phyloP scores from a whole-genome alignment of 148 eudicot species.

The Amaranthus hypochondriacus region DNA sequence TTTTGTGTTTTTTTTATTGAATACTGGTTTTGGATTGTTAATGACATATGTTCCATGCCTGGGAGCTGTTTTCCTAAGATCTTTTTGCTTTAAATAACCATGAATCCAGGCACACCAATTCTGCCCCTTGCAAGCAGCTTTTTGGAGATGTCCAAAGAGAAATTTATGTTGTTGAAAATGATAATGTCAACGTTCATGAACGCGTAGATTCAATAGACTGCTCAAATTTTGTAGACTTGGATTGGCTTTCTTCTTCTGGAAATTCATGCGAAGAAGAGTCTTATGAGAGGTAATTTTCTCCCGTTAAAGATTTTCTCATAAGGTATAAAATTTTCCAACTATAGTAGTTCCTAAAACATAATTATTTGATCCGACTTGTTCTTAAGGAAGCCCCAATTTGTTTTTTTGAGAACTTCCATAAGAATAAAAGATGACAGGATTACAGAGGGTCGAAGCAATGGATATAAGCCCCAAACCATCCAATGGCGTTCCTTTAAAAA shows the following conservation, averaged over 20 bases:
- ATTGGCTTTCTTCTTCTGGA: slow-evolving; percentile 88
- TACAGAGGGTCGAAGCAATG: no score
- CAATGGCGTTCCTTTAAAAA: no score
- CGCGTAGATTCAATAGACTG: slow-evolving; percentile 50
- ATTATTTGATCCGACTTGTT: no score
- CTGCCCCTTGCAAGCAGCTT: slow-evolving; percentile 47
- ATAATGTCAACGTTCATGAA: slow-evolving; percentile 31
- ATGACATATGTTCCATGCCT: background rate
- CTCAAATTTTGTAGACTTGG: slow-evolving; percentile 90
- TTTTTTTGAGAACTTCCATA: no score
- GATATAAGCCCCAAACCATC: no score
- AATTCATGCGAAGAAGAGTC: slow-evolving; percentile 77
- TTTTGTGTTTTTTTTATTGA: background rate
- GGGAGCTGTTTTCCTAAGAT: background rate
- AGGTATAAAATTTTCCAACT: no score
- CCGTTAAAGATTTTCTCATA: no score
- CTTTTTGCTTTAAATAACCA: background rate
- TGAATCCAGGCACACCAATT: slow-evolving; percentile 45
- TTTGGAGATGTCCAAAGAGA: slow-evolving; percentile 61
- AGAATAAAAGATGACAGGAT: no score
- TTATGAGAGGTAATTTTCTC: slow-evolving; percentile 53
- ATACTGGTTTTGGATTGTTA: background rate
- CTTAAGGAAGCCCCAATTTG: no score
- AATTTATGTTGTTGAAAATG: slow-evolving; percentile 40
- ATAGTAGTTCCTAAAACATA: no score